Conservation (phyloP, 345 rosid species). For the Xanthoceras sorbifolium region DNA sequence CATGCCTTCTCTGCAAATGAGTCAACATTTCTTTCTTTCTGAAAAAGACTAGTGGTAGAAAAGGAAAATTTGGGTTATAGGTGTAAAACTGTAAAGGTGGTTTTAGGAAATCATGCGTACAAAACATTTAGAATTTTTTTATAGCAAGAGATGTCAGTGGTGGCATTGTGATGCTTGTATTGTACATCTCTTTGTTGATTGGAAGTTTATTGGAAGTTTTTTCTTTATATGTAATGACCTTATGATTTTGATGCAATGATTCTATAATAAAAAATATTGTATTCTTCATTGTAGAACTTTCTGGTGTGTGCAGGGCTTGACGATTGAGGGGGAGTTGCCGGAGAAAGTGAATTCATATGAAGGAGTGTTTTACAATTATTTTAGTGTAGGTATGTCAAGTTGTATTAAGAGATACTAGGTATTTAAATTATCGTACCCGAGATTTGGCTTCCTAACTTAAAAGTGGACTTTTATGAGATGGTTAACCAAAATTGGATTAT, state of each 20-base stretch:
- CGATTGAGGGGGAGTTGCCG: slow-evolving; percentile 61
- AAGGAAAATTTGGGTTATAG: background rate
- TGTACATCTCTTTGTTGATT: background rate
- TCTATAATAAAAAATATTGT: slow-evolving; percentile 16
- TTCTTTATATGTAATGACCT: background rate
- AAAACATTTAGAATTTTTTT: background rate
- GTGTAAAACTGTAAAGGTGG: background rate
- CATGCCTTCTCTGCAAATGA: background rate
- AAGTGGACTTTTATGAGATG: background rate
- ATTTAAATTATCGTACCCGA: background rate
- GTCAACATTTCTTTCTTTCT: background rate
- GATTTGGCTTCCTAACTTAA: background rate
- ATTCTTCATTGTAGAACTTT: slow-evolving; percentile 14
- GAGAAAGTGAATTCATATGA: slow-evolving; percentile 57
- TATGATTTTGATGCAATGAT: background rate
- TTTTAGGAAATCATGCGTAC: background rate
- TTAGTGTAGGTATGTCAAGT: slow-evolving; percentile 71
- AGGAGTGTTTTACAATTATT: slow-evolving; percentile 95
- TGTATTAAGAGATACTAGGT: slow-evolving; percentile 1
- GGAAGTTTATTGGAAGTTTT: background rate
- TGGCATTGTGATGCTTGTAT: background rate
- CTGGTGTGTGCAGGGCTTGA: slow-evolving; percentile 52
- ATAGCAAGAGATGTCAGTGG: background rate
- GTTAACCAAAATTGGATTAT: background rate
- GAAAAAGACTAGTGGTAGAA: background rate